A percentile compares a stretch with the other conserved stretches of the same genome.
Conservation (phyloP, 2,329 filamentous ascomycete genomes). For the Fusarium sp. region DNA sequence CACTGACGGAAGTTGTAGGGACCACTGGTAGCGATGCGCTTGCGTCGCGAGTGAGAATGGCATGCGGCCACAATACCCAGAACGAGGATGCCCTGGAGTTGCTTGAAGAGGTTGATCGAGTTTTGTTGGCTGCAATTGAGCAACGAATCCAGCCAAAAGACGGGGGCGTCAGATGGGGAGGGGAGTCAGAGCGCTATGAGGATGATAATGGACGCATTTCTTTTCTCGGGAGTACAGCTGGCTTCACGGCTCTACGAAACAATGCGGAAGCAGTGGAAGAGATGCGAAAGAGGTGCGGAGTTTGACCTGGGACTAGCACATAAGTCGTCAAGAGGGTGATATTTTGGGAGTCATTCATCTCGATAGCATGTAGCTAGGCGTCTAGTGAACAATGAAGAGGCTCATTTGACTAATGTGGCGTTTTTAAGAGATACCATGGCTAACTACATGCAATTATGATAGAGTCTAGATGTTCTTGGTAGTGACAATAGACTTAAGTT, state of each 20-base stretch:
- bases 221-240: not conserved
- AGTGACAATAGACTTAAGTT: not conserved
- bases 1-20: not conserved
- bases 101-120: not conserved
- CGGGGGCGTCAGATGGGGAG: not conserved
- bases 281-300: not conserved
- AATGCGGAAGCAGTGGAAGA: not conserved
- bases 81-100: constrained; percentile 1
- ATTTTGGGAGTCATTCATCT: not conserved
- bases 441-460: not conserved
- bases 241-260: not conserved
- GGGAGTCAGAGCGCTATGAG: not conserved
- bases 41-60: constrained; percentile 3
- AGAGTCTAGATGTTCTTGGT: not conserved
- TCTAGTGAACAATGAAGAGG: too few species aligned
- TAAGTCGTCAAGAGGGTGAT: not conserved
- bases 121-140: not conserved
- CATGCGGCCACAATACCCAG: constrained; percentile 11
- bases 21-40: not conserved
- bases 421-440: not conserved
- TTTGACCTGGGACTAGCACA: not conserved
- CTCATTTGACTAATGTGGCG: too few species aligned
- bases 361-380: too few species aligned
- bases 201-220: not conserved
- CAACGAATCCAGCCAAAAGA: not conserved